Evolutionary conservation across 768 basidiomycete species (phyloP).

Genomic region (Glaciozyma martinii): DNA sequence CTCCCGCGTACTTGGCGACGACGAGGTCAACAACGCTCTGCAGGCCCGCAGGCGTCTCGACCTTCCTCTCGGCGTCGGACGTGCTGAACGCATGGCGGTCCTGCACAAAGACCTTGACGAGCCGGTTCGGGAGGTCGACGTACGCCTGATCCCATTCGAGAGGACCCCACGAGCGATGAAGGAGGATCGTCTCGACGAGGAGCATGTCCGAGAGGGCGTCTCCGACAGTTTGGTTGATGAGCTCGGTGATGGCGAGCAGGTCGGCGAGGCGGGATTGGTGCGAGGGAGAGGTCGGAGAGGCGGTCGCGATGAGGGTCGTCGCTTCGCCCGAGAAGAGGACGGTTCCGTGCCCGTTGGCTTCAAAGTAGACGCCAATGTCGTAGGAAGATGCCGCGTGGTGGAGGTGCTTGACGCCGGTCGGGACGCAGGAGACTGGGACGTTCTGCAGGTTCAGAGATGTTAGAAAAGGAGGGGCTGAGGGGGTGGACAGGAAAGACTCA

Average conservation of each 20-base stretch:
- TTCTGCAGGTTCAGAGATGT: constrained; percentile 46
- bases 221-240: constrained; percentile 97
- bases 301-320: constrained; percentile 52
- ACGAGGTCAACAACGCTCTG: constrained; percentile 76
- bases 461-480: neutral
- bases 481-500: neutral
- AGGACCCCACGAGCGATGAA: constrained; percentile 70
- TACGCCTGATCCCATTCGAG: constrained; percentile 91
- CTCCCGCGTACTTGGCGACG: constrained; percentile 65
- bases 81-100: constrained; percentile 73
- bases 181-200: constrained; percentile 82
- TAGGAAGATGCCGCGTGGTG: constrained; percentile 94
- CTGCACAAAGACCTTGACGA: constrained; percentile 82
- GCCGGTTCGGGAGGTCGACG: constrained; percentile 82
- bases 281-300: constrained; percentile 1
- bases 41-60: constrained; percentile 68
- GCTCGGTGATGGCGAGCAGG: constrained; percentile 62
- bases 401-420: constrained; percentile 95
- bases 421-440: constrained; percentile 85
- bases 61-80: constrained; percentile 81
- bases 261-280: constrained; percentile 4
- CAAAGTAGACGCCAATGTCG: constrained; percentile 96
- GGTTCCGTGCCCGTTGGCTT: constrained; percentile 97
- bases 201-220: constrained; percentile 95
- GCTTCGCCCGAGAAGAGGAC: constrained; percentile 69